Evolutionary conservation across 208 protist species (phyloP), one percentile per base, ranked within the genome.

Genomic region (Leishmania tropica): DNA sequence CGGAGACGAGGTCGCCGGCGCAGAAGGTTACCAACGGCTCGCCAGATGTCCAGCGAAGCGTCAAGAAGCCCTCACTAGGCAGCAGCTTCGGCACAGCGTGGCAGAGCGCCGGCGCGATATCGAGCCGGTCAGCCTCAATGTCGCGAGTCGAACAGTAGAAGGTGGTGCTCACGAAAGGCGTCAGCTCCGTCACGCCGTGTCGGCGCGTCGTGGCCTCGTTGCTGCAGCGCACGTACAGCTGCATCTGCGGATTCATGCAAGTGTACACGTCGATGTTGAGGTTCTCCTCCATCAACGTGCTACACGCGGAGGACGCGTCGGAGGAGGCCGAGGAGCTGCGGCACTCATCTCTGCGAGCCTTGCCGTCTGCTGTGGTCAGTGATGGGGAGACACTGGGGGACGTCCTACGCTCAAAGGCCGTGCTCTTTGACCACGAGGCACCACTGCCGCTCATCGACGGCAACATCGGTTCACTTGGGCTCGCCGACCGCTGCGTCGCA

Each of bases 191-290:
- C 56, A 81, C 60, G 60, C 82, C 80, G 68, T 89, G 89, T 6
- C 87, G 89, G 48, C 79, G 81, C 81, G 85, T 48, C 1, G 84
- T 90, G 21, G 85, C 82, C 72, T 92, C 89, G 82, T 89, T 83
- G 68, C 85, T 87, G 75, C 89, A 92, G 28, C 87, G 84, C 58
- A 90, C 68, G 80, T 92, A 92, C 28, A 92, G 76, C 87, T 90
- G 89, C 47, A 53, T 74, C 81, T 90, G 86, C 62, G 77, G 84
- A 28, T 81, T 89, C 60, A 90, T 78, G 76, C 87, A 92, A 17
- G 89, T 90, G 89, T 90, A 92, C 35, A 87, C 85, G 78, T 92
- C 89, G 77, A 92, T 86, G 81, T 88, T 74, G 40, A 81, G 78
- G 58, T 83, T 80, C 10, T 81, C 81, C 6, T 89, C 84, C 65